Evolutionary conservation across 116 monocot genomes (phyloP), one percentile per base, ranked within the genome.

Genomic region (Zostera marina): DNA sequence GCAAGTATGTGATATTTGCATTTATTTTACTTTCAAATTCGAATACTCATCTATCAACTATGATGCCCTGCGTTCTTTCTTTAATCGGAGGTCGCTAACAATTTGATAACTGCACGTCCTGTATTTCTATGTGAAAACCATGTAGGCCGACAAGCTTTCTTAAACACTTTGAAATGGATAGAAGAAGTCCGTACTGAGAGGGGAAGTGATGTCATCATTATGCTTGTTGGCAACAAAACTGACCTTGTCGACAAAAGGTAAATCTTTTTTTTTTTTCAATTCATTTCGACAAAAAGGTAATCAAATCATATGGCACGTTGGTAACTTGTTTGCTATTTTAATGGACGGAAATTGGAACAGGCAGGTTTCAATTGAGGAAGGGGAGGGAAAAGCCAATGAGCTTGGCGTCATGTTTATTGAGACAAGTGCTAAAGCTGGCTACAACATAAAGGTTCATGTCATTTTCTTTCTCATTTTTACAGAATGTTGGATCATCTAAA

Each of bases 351-450:
- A 5, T 3, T 32, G 32, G 32, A 32, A 15, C 77, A 89, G 89
- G 76, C 89, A 89, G 73, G 84, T 89, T 7, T 84, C 89, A 0
- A 89, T 78, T 52, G 89, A 89, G 63, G 89, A 84, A 71, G 89
- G 84, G 56, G 89, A 89, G 61, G 72, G 66, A 7, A 89, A 75
- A 57, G 75, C 84, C 4, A 68, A 58, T 8, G 81, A 89, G 22
- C 69, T 80, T 47, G 84, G 84, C 13, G 89, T 92, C 24, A 87
- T 92, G 87, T 92, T 87, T 45, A 81, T 92, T 41, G 92, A 92
- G 64, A 92, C 92, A 12, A 92, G 92, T 54, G 92, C 92, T 9
- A 92, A 92, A 78, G 87, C 87, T 59, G 92, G 92, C 8, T 86
- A 87, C 74, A 92, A 92, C 48, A 81, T 92, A 10, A 92, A 92